phyloP scores from a whole-genome alignment of 140 eudicot species.

The Stevia rebaudiana region DNA sequence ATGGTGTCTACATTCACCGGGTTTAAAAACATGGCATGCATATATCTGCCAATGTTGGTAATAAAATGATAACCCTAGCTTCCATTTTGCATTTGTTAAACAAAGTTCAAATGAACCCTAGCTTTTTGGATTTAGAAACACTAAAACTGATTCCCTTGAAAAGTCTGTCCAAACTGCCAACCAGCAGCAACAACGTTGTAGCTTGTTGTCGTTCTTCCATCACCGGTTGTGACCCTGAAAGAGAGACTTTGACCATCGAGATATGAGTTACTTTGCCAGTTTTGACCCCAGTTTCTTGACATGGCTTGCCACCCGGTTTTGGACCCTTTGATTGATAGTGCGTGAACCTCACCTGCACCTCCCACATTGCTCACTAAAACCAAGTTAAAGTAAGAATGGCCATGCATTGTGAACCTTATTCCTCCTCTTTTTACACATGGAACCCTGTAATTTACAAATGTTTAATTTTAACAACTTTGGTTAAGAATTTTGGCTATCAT shows the following conservation, averaged over 20 bases:
- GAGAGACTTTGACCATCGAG: slow-evolving; percentile 12
- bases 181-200: neutral
- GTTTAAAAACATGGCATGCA: neutral
- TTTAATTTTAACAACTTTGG: too few species aligned
- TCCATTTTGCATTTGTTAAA: neutral
- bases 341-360: slow-evolving; percentile 13
- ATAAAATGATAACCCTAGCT: neutral
- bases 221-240: slow-evolving; percentile 1
- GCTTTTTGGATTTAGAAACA: neutral
- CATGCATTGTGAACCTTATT: slow-evolving; percentile 6
- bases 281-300: slow-evolving; percentile 14
- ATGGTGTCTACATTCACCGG: neutral
- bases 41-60: neutral
- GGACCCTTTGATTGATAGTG: neutral
- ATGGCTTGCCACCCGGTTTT: slow-evolving; percentile 11
- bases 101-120: neutral
- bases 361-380: slow-evolving; percentile 1
- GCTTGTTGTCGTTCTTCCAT: slow-evolving; percentile 8
- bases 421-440: slow-evolving; percentile 8
- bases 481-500: neutral
- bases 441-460: neutral
- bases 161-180: slow-evolving; percentile 10
- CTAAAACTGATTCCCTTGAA: neutral
- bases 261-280: slow-evolving; percentile 8
- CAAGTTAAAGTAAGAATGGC: slow-evolving; percentile 8